These are phyloP conservation scores for Escallonia herrerae DNA, from an alignment of 129 eudicot species.

Conservation along the genomic window DNA sequence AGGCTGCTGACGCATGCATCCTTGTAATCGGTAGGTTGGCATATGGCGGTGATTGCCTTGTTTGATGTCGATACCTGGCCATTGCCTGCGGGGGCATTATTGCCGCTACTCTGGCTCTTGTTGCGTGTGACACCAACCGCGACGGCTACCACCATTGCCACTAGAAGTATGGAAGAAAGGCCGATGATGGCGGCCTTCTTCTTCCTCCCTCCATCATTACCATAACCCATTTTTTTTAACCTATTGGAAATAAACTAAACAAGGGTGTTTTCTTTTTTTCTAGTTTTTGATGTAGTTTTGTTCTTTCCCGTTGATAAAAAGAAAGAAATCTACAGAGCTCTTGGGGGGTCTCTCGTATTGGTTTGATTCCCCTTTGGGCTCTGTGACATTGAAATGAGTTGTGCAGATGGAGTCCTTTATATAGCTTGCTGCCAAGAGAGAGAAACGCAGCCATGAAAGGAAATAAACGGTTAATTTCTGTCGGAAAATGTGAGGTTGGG, in stretches of 20 bases:
- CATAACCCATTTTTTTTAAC: constrained; percentile 19
- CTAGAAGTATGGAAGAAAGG: constrained; percentile 46
- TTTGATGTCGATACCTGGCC: constrained; percentile 14
- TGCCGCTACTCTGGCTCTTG: neutral
- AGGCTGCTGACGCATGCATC: constrained; percentile 44
- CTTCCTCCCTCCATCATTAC: neutral
- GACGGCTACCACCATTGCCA: constrained; percentile 46
- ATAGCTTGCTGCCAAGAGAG: neutral
- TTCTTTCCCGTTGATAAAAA: neutral
- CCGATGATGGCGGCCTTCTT: constrained; percentile 34
- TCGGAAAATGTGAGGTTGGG: neutral
- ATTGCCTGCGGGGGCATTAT: neutral
- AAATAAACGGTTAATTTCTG: constrained; percentile 4
- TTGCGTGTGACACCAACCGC: constrained; percentile 18
- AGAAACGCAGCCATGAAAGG: neutral
- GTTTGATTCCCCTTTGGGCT: constrained; percentile 20
- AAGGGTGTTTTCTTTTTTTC: neutral
- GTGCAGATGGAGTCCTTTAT: neutral
- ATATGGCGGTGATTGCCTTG: constrained; percentile 47
- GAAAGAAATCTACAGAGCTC: constrained; percentile 12
- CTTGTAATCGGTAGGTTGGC: constrained; percentile 59
- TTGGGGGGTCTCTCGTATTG: constrained; percentile 6
- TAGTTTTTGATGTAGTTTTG: neutral
- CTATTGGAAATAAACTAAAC: neutral
- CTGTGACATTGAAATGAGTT: neutral